These are phyloP conservation scores for Seminavis robusta DNA, from an alignment of 108 stramenopile species.

Conservation along the genomic window DNA sequence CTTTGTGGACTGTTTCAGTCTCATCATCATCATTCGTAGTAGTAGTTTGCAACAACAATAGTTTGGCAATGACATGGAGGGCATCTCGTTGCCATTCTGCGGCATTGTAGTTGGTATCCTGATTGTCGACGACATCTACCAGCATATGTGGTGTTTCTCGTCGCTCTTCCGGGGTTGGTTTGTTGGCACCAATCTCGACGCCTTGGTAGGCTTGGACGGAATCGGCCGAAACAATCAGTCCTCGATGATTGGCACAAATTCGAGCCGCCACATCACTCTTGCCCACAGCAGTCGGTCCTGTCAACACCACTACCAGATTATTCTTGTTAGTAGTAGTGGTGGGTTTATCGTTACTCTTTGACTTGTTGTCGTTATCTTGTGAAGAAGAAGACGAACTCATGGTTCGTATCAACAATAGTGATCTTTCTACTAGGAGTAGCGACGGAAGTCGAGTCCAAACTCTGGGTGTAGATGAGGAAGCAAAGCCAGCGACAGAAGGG, in stretches of 20 bases:
- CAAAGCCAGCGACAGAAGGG: too few relatives aligned
- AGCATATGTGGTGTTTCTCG: slow-evolving; percentile 83
- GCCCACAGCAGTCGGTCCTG: slow-evolving; percentile 92
- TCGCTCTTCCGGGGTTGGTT: slow-evolving; percentile 82
- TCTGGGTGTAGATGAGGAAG: too few relatives aligned
- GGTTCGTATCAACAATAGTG: too few relatives aligned
- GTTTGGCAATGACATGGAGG: slow-evolving; percentile 37
- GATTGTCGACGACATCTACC: slow-evolving; percentile 73
- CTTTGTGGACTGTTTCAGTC: not conserved
- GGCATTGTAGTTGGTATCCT: slow-evolving; percentile 65
- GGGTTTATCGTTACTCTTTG: too few relatives aligned
- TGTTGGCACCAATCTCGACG: slow-evolving; percentile 93
- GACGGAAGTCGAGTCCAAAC: too few relatives aligned
- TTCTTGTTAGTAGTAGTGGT: not conserved
- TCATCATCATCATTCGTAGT: slow-evolving; percentile 3
- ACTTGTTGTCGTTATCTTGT: too few relatives aligned
- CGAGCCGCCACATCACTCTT: slow-evolving; percentile 86
- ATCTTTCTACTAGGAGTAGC: too few relatives aligned
- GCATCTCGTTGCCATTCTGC: slow-evolving; percentile 89
- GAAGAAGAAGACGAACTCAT: too few relatives aligned
- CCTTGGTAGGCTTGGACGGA: slow-evolving; percentile 91
- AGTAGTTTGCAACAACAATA: slow-evolving; percentile 21
- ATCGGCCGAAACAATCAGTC: slow-evolving; percentile 86
- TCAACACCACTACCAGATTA: slow-evolving; percentile 64
- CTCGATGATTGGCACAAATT: slow-evolving; percentile 48